Base-by-base conservation (phyloP, 768 basidiomycete genomes). In the Tulasnella sp. region DNA sequence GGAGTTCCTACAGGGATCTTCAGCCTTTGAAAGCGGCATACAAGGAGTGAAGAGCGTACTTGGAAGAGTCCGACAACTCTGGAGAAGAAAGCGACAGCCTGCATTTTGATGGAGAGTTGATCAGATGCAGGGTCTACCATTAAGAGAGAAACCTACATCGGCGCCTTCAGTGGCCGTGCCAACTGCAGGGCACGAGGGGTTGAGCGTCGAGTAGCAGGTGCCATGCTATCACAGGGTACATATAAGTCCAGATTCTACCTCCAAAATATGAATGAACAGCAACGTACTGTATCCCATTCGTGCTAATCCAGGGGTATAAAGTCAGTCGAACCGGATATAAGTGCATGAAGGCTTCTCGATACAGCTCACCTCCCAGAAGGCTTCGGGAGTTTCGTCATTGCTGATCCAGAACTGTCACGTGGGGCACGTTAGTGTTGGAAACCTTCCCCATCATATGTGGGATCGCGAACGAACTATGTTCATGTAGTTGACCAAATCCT, bases 31-130 rank as follows among this genome's bases (percentile, higher is more conserved):
- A 52, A 65, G 53, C 22, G 61, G 31, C 10, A 19, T 50, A 25
- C 4, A n/a, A 17, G 17, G 24, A 19, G 8, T 1, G 8, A 11
- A 15, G 41, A 15, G 27, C 64, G 5, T 44, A 75, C 78, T 71
- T 80, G 69, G 73, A 84, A 85, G 17, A 84, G 69, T 1, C 66
- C 71, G 60, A 85, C 83, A 1, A 80, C 78, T 19, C 48, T n/a
- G 22, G 48, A 46, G 46, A 59, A 59, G 49, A 49, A 59, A 19
- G 48, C 30, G 3, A 46, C 46, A 29, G 48, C 57, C 57, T 59
- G 15, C 12, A 15, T 2, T 22, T 30, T n/a, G 8, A n/a, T 21
- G 41, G 24, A 50, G 29, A 11, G 12, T 50, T 7, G 5, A 5
- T 22, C 15, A 2, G 4, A 19, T 50, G n/a, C 15, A 12, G 7